Evolutionary conservation across 768 basidiomycete genomes (phyloP).

Genomic region (Boletus coccyginus): DNA sequence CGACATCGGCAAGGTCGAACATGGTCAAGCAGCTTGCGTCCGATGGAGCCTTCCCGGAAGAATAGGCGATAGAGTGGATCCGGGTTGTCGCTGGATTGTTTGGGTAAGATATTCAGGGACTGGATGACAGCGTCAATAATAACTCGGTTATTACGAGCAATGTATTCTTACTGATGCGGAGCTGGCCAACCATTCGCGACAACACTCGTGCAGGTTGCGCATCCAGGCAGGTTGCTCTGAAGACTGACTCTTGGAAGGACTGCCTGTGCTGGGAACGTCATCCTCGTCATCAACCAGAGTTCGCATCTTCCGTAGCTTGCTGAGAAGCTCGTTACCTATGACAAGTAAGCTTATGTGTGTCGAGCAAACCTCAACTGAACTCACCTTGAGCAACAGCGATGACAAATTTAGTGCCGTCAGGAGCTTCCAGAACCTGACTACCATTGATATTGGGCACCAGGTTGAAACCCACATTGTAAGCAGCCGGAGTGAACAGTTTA

Average conservation of each 20-base stretch:
- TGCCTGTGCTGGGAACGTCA: conserved; percentile 47
- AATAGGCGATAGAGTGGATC: conserved; percentile 91
- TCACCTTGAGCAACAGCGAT: conserved; percentile 90
- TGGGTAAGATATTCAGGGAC: conserved; percentile 57
- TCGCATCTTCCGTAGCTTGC: conserved; percentile 91
- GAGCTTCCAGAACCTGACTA: conserved; percentile 60
- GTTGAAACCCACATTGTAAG: conserved; percentile 93
- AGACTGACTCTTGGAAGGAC: conserved; percentile 59
- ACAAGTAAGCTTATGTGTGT: conserved; percentile 3
- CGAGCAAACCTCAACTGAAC: conserved; percentile 7
- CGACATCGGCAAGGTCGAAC: conserved; percentile 81
- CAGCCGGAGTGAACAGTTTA: conserved; percentile 76
- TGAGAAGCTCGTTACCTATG: conserved; percentile 75
- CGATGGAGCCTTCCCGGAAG: conserved; percentile 81
- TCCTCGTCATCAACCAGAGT: conserved; percentile 86
- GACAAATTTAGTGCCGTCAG: conserved; percentile 91
- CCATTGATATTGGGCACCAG: conserved; percentile 68
- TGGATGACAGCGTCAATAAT: not conserved
- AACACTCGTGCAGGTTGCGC: conserved; percentile 77
- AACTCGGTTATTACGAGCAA: not conserved
- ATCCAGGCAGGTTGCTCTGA: conserved; percentile 94
- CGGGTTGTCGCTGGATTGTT: conserved; percentile 64
- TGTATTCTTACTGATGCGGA: conserved; percentile 63
- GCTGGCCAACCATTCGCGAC: conserved; percentile 77
- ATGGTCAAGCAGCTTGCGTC: conserved; percentile 69